Evolutionary conservation across 345 rosid genomes (phyloP), one percentile per base, ranked within the genome.

Genomic region (Arabidopsis arenosa): DNA sequence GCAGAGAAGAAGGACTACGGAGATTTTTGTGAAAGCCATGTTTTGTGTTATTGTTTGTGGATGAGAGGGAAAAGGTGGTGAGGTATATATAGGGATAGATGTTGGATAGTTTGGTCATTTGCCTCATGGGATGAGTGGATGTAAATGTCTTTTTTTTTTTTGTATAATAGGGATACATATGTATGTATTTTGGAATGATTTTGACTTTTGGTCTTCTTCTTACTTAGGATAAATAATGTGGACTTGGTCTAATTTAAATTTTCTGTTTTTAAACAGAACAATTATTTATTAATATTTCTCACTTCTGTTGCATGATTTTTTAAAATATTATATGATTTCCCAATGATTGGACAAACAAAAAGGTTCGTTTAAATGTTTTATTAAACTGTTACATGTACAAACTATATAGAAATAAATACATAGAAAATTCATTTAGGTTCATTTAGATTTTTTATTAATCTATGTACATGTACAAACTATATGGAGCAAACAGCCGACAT

Each of bases 91-190:
- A 61, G 49, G 12, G 39, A 3, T 12, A 74, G 30, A 33, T 75
- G 17, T 30, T 18, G 74, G 53, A 49, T 60, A 52, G 28, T 75
- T 75, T 68, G 62, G 75, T 76, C 75, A 76, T 69, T 75, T 56
- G 15, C 5, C 6, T 41, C 56, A 17, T 13, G 17, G 63, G 30
- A 52, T 69, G 12, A 5, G 39, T 21, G 8, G 47, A 36, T 13
- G 35, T 18, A 18, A 55, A 17, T 8, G 14, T 4, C 13, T 9
- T 21, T 40, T 28, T 9, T 40, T 14, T 55, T 15, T 55, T 12
- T 0, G 28, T 1, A n/a, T 2, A 30, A 30, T 5, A 5, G 36
- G 36, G 36, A 5, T 54, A 52, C 5, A 6, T 17, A 49, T 2
- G 9, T 6, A 9, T 10, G 33, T 66, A 36, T 35, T 7, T 35